Conservation (phyloP, 805 yeast genomes). For the Priceomyces fermenticarens region DNA sequence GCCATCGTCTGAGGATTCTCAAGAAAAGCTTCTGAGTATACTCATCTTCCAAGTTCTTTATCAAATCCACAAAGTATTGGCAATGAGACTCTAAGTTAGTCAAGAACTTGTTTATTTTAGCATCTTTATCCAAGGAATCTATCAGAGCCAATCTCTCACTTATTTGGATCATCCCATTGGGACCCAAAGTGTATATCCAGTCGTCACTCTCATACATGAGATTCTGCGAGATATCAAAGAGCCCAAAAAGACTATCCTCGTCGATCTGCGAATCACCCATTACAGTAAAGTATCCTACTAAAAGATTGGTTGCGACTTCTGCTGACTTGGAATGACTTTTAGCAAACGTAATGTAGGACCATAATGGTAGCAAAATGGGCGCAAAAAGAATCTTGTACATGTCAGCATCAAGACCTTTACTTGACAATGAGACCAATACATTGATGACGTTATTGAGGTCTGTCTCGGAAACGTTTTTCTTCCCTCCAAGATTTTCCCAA, state of each 20-base stretch:
- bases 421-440: constrained; percentile 61
- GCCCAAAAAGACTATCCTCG: constrained; percentile 14
- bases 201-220: constrained; percentile 24
- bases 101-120: constrained; percentile 26
- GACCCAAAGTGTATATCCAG: constrained; percentile 45
- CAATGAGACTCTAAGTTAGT: constrained; percentile 24
- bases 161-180: constrained; percentile 35
- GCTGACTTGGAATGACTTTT: constrained; percentile 24
- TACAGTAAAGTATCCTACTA: constrained; percentile 35
- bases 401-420: constrained; percentile 28
- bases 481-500: constrained; percentile 38
- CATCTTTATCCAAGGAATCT: constrained; percentile 13
- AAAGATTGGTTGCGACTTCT: constrained; percentile 33
- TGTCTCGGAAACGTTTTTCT: constrained; percentile 37
- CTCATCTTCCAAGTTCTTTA: constrained; percentile 49
- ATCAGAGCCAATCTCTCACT: constrained; percentile 3
- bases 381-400: constrained; percentile 20
- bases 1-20: constrained; percentile 58
- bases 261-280: constrained; percentile 15
- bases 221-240: constrained; percentile 33
- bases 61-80: constrained; percentile 33
- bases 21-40: constrained; percentile 48
- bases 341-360: constrained; percentile 46
- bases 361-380: constrained; percentile 33
- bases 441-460: constrained; percentile 61